These are phyloP conservation scores for Drosera spatulata DNA, from an alignment of 179 eudicot species.

Conservation along the genomic window DNA sequence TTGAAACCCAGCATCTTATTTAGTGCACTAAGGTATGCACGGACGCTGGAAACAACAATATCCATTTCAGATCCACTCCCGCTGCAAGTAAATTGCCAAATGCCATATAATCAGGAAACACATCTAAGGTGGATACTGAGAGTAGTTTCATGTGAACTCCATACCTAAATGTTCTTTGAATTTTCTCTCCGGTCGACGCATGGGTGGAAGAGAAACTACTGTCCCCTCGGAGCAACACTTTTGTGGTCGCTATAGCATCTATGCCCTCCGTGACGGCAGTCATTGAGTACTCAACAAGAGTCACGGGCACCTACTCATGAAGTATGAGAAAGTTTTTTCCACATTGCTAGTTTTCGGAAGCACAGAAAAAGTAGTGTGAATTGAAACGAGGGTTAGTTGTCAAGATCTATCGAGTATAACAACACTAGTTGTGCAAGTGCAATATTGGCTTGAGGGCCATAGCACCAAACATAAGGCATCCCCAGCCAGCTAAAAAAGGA, in stretches of 20 bases:
- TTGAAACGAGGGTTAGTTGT: too few relatives aligned
- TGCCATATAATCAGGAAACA: background rate
- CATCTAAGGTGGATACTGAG: constrained; percentile 1
- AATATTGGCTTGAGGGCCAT: too few relatives aligned
- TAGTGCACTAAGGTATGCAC: constrained; percentile 79
- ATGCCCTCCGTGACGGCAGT: constrained; percentile 84
- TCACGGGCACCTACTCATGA: constrained; percentile 55
- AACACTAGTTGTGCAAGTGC: too few relatives aligned
- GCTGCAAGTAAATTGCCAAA: constrained; percentile 25
- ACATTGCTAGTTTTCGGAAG: too few relatives aligned
- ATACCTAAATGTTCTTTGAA: constrained; percentile 65
- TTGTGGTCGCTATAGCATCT: constrained; percentile 84
- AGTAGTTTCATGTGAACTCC: background rate
- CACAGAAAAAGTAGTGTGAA: too few relatives aligned
- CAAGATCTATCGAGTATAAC: too few relatives aligned
- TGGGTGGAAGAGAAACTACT: constrained; percentile 37
- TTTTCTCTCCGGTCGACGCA: constrained; percentile 45
- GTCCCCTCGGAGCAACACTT: constrained; percentile 65
- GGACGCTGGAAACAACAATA: constrained; percentile 84
- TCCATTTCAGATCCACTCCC: constrained; percentile 91
- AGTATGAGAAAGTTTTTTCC: background rate
- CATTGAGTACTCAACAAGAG: constrained; percentile 75
- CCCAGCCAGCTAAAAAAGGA: too few relatives aligned
- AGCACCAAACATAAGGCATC: too few relatives aligned
- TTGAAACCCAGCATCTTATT: constrained; percentile 77